phyloP scores from a whole-genome alignment of 192 early-diverging fungal genomes.

The Phlyctochytrium bullatum region DNA sequence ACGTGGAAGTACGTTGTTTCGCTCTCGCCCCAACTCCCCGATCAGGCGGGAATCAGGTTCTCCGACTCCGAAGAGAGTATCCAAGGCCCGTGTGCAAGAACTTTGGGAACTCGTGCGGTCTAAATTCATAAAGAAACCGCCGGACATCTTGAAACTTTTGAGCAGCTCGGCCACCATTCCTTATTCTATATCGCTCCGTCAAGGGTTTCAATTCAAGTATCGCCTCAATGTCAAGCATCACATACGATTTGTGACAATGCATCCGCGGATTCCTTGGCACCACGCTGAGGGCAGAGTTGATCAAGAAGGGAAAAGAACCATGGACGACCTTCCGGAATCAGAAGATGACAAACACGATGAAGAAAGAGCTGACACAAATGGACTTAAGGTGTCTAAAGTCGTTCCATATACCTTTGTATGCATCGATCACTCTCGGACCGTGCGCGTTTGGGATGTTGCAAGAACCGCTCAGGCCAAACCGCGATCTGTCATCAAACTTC shows the following conservation, averaged over 20 bases:
- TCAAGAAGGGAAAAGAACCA: neutral
- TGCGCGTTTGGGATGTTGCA: conserved; percentile 41
- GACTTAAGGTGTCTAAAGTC: neutral
- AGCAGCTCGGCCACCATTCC: conserved; percentile 23
- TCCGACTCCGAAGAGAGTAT: too few species aligned
- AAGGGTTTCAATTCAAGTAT: conserved; percentile 34
- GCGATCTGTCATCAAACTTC: conserved; percentile 14
- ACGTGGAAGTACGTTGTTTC: too few species aligned
- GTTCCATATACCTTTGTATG: conserved; percentile 32
- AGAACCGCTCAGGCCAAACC: conserved; percentile 7
- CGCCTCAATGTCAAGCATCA: conserved; percentile 19
- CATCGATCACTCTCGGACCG: conserved; percentile 29
- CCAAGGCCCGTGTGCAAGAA: conserved; percentile 8
- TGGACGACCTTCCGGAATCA: neutral
- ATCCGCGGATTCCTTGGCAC: conserved; percentile 28
- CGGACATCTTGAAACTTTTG: conserved; percentile 10
- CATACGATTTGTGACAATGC: conserved; percentile 16
- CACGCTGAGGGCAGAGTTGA: conserved; percentile 13
- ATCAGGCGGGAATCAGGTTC: too few species aligned
- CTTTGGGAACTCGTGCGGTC: conserved; percentile 16
- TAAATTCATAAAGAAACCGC: conserved; percentile 4
- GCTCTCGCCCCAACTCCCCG: too few species aligned
- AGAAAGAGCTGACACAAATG: neutral
- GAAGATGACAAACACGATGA: conserved; percentile 20
- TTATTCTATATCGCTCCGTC: conserved; percentile 29